Percentiles rank a stretch among this genome's conserved stretches.
Conservation (phyloP, 2,329 filamentous ascomycete genomes). For the Claviceps arundinis region DNA sequence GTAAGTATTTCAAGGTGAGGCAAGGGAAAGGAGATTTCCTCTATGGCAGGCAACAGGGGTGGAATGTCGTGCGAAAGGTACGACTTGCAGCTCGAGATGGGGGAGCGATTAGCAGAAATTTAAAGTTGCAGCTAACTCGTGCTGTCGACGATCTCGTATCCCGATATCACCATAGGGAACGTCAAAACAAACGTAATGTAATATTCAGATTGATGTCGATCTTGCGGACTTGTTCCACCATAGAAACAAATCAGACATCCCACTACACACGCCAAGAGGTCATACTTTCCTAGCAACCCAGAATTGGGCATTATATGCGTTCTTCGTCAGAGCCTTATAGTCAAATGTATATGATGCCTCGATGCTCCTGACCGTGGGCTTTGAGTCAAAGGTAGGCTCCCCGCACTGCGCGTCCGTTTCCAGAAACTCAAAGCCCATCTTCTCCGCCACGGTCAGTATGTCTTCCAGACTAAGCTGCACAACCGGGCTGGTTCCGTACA, state of each 20-base stretch:
- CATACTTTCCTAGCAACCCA: slow-evolving; percentile 30
- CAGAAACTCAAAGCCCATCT: slow-evolving; percentile 37
- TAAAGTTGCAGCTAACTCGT: no score
- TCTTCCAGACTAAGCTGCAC: slow-evolving; percentile 43
- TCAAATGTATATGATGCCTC: slow-evolving; percentile 41
- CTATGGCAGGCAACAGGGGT: no score
- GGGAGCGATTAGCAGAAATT: no score
- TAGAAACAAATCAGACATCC: not conserved
- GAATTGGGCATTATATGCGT: slow-evolving; percentile 40
- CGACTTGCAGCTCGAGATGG: no score
- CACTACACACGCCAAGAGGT: not conserved
- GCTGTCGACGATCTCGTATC: no score
- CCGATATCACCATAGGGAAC: no score
- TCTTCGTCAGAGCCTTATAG: slow-evolving; percentile 33
- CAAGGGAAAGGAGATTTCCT: no score
- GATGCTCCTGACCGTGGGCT: slow-evolving; percentile 27
- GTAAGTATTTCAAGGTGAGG: no score
- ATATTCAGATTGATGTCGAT: no score
- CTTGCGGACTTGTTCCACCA: no score
- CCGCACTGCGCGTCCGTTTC: slow-evolving; percentile 29
- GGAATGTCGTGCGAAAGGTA: no score
- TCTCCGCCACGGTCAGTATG: slow-evolving; percentile 32
- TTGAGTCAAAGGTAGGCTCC: slow-evolving; percentile 24
- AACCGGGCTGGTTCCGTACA: slow-evolving; percentile 41
- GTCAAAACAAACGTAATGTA: no score